Evolutionary conservation across 306 rosid genomes (phyloP).

Genomic region (Canavalia ensiformis): DNA sequence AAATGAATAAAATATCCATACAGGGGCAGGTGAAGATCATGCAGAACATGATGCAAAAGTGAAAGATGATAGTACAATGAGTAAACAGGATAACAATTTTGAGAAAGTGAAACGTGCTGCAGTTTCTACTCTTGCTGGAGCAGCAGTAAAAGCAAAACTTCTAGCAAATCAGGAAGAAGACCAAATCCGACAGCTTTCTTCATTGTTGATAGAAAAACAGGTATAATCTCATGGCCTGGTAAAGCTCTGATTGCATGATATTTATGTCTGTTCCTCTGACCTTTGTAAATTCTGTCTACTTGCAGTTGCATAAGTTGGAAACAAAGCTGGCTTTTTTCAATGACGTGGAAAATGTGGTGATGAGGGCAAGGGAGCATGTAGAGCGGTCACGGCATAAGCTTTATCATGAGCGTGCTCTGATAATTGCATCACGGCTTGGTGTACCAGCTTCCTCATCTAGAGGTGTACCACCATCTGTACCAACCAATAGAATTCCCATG

Average conservation of each 20-base stretch:
- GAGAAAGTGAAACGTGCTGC: slow-evolving; percentile 83
- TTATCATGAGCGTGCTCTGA: slow-evolving; percentile 89
- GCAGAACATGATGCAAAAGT: slow-evolving; percentile 55
- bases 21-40: slow-evolving; percentile 62
- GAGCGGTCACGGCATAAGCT: slow-evolving; percentile 91
- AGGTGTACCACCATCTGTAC: slow-evolving; percentile 62
- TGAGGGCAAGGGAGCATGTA: slow-evolving; percentile 84
- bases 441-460: slow-evolving; percentile 75
- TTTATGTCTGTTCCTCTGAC: slow-evolving; percentile 33
- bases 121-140: slow-evolving; percentile 80
- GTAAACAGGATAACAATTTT: slow-evolving; percentile 56
- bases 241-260: slow-evolving; percentile 27
- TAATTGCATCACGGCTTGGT: slow-evolving; percentile 85
- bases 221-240: slow-evolving; percentile 52
- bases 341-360: slow-evolving; percentile 74
- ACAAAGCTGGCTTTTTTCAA: slow-evolving; percentile 74
- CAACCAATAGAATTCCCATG: slow-evolving; percentile 64
- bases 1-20: slow-evolving; percentile 28
- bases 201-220: slow-evolving; percentile 85
- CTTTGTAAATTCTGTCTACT: slow-evolving; percentile 38
- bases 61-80: slow-evolving; percentile 46
- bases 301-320: slow-evolving; percentile 90
- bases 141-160: slow-evolving; percentile 88
- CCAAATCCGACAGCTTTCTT: slow-evolving; percentile 76
- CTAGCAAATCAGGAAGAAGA: slow-evolving; percentile 92